Percentiles rank a stretch among this genome's conserved stretches.
These are phyloP conservation scores for Xerocomus nothofagi DNA, from an alignment of 1,284 basidiomycete species.

Conservation along the genomic window DNA sequence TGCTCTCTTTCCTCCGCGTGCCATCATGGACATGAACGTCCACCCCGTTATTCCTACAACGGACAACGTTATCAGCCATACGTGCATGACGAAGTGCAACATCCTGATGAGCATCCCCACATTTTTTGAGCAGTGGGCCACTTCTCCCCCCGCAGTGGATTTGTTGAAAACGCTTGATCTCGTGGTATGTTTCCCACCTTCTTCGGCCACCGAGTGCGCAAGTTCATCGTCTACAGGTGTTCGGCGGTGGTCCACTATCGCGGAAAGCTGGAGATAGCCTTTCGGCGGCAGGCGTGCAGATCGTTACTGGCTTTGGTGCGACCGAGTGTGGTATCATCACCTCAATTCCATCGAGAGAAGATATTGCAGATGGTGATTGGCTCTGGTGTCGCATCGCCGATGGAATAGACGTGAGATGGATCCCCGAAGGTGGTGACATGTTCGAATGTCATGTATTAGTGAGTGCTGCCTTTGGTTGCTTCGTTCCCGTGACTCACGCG, in stretches of 20 bases:
- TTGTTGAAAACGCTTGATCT: constrained; percentile 3
- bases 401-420: constrained; percentile 1
- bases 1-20: neutral
- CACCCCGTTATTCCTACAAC: constrained; percentile 2
- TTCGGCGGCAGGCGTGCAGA: constrained; percentile 1
- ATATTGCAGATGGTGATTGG: constrained; percentile 6
- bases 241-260: constrained; percentile 6
- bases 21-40: neutral
- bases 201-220: neutral
- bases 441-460: constrained; percentile 9
- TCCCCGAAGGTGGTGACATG: constrained; percentile 1
- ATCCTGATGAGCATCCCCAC: constrained; percentile 1
- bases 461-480: neutral
- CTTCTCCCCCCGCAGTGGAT: neutral
- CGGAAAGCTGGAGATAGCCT: constrained; percentile 3
- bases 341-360: constrained; percentile 1
- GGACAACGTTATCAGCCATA: neutral
- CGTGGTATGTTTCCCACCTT: neutral
- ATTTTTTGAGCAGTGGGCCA: constrained; percentile 1
- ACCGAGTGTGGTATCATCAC: constrained; percentile 7
- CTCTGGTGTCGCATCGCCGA: constrained; percentile 1
- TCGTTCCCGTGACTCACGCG: neutral
- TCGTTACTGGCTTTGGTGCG: constrained; percentile 4
- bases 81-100: neutral
- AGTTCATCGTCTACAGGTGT: neutral